Evolutionary conservation across 345 rosid species (phyloP), one percentile per base, ranked within the genome.

Genomic region (Rhizophora apiculata): DNA sequence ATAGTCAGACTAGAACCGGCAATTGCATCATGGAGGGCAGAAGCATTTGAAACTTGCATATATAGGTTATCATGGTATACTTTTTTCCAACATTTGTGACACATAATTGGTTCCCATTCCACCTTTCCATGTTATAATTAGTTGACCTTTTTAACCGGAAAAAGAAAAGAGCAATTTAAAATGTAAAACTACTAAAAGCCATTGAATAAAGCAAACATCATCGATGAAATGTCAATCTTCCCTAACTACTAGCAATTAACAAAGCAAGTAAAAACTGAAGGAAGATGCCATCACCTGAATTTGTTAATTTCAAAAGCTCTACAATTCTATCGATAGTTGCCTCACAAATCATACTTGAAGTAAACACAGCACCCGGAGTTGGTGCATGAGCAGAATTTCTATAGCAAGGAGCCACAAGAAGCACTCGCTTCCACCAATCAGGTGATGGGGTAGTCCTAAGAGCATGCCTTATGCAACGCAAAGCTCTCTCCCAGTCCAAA

Each of bases 361-460:
- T 87, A 77, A 95, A 86, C 65, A 92, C 99, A 78, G 93, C 98
- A 85, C 98, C 99, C 58, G 97, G 97, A 68, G 88, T 95, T 70
- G 89, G 92, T 26, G 75, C 81, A 78, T 87, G 97, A 66, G 85
- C 58, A 65, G 88, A 63, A 84, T 81, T 80, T 76, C 96, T 87
- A 76, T 95, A 87, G 76, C 83, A 79, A 56, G 98, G 92, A 68
- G 96, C 97, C 76, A 89, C 86, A 73, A 95, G 89, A 76, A 95
- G 98, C 63, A 95, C 98, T 72, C 96, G 96, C 74, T 92, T 95
- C 99, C 99, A 95, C 97, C 96, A 92, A 53, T 92, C 99, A 62
- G 99, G 98, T 4, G 98, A 95, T n/a, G 99, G 99, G 66, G 99
- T 87, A 72, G 97, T 80, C 61, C 94, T 89, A 80, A 95, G 86